Base-by-base conservation (phyloP, 495 filamentous ascomycete genomes). In the Bryoglossum gracile region DNA sequence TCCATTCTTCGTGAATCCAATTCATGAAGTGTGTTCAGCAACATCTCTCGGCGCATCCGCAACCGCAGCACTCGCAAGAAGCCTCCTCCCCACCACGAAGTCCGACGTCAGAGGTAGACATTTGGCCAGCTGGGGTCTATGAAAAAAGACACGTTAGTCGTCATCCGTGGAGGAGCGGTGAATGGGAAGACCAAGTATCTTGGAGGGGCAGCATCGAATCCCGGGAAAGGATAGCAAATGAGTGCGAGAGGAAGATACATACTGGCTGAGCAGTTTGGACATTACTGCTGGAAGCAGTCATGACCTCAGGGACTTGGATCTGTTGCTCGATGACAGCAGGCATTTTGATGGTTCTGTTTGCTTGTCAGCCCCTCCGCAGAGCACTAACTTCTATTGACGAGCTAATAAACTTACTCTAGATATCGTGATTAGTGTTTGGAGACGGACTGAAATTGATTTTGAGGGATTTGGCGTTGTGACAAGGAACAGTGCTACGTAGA, bases 11-110 rank as follows among this genome's bases (percentile, higher is more conserved):
- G n/a, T n/a, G n/a, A n/a, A n/a, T n/a, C n/a, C n/a, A n/a, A n/a
- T n/a, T n/a, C n/a, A n/a, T n/a, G n/a, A n/a, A n/a, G n/a, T n/a
- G n/a, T n/a, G n/a, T n/a, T n/a, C n/a, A 39, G 60, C 54, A 21
- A 53, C 54, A 55, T 3, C 28, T n/a, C 46, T 58, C 55, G 3
- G 35, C 39, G 22, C 55, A 58, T 4, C 45, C 41, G 22, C 50
- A 54, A 6, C 50, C 46, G 36, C 55, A 58, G 46, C 55, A 58
- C 5, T 58, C 42, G 46, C 55, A 58, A 3, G 37, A 28, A 16
- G 36, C 42, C 3, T 42, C 19, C 35, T 58, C 55, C 14, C 51
- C 56, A 4, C 56, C 56, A 43, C 56, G 51, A 11, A 54, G 25
- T 8, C 47, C 35, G 8, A 55, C 43, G 1, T 41, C 44, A 25